Conservation (phyloP, 768 basidiomycete genomes). For the Psilocybe azurescens region DNA sequence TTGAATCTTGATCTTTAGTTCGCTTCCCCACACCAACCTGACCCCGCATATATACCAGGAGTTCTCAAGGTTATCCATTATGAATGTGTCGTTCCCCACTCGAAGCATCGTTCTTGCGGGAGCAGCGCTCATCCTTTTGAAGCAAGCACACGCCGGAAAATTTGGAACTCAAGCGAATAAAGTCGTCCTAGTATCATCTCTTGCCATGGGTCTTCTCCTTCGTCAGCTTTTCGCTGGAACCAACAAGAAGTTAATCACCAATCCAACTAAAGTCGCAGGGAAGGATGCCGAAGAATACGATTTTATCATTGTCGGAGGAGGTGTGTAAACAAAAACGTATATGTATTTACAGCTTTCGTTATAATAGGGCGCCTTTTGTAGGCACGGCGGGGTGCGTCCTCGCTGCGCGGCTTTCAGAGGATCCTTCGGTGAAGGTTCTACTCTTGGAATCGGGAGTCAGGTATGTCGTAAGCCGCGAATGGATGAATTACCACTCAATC, state of each 20-base stretch:
- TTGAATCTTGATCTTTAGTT: neutral
- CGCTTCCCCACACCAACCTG: neutral
- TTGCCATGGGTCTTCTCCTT: slow-evolving; percentile 28
- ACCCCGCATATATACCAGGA: slow-evolving; percentile 5
- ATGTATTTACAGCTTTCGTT: neutral
- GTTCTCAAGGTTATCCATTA: neutral
- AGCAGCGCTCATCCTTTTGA: slow-evolving; percentile 15
- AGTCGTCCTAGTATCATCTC: slow-evolving; percentile 22
- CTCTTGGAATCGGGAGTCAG: slow-evolving; percentile 67
- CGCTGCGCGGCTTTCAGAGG: slow-evolving; percentile 62
- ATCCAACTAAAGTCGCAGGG: slow-evolving; percentile 29
- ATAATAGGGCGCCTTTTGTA: slow-evolving; percentile 20
- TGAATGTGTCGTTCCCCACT: slow-evolving; percentile 4
- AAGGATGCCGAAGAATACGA: slow-evolving; percentile 43
- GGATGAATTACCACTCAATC: neutral
- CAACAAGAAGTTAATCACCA: slow-evolving; percentile 26
- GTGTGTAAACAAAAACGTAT: slow-evolving; percentile 27
- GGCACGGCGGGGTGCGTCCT: slow-evolving; percentile 69
- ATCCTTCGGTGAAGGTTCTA: slow-evolving; percentile 56
- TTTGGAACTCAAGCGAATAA: slow-evolving; percentile 16
- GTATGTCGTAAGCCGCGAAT: slow-evolving; percentile 33
- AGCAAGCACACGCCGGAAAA: slow-evolving; percentile 10
- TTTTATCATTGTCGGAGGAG: slow-evolving; percentile 61
- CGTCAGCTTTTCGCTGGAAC: slow-evolving; percentile 23
- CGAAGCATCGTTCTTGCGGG: slow-evolving; percentile 14